phyloP scores from a whole-genome alignment of 805 yeast species.

The Hanseniaspora nectarophila region DNA sequence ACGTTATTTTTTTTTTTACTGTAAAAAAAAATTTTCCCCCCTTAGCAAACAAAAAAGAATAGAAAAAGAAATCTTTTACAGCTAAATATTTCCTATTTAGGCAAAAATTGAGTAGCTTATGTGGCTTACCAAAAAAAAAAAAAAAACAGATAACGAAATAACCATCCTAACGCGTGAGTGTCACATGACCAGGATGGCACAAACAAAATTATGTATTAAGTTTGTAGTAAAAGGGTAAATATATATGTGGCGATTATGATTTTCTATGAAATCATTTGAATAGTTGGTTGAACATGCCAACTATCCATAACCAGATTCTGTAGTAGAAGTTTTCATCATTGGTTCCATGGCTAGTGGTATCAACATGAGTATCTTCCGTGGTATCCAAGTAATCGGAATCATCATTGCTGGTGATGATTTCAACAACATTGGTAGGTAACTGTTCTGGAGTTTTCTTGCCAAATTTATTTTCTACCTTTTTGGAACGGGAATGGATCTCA shows the following conservation, averaged over 20 bases:
- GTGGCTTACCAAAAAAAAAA: no score
- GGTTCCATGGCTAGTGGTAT: slow-evolving; percentile 7
- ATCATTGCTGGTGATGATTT: background rate
- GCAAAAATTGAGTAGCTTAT: background rate
- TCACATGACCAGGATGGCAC: background rate
- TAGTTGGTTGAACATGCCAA: background rate
- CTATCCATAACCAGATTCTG: slow-evolving; percentile 7
- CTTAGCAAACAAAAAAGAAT: no score
- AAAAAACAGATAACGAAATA: no score
- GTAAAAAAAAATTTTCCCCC: background rate
- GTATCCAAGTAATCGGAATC: background rate
- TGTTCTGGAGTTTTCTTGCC: background rate
- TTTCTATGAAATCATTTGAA: background rate
- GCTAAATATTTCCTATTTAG: background rate
- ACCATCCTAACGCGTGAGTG: background rate
- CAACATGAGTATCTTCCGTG: background rate
- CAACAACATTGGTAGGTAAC: no score
- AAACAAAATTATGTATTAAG: no score
- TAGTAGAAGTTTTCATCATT: background rate
- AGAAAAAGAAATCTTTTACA: no score
- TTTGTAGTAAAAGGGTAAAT: no score
- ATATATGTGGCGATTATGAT: no score
- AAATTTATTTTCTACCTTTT: no score
- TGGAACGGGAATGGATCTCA: no score
- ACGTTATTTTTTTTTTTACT: background rate